A percentile compares a stretch with the other conserved stretches of the same genome.
phyloP scores from a whole-genome alignment of 2,329 filamentous ascomycete genomes.

The Botrytis medusae region DNA sequence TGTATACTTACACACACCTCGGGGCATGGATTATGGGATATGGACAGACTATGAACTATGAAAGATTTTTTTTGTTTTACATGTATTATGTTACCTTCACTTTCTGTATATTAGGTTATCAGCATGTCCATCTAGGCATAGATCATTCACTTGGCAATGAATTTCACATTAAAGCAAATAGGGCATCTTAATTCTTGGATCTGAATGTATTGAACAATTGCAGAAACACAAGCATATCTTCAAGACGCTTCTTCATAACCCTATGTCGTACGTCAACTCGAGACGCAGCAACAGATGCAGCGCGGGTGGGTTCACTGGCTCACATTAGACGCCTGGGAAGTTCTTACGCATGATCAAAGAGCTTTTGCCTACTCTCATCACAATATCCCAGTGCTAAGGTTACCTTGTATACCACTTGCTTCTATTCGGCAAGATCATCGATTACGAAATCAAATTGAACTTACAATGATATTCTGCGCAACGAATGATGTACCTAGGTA shows the following conservation, averaged over 20 bases:
- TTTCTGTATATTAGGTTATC: conserved; percentile 5
- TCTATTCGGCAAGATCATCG: background rate
- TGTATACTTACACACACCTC: background rate
- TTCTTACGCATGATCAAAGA: background rate
- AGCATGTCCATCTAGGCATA: background rate
- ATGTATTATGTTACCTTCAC: background rate
- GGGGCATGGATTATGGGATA: background rate
- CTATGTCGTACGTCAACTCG: background rate
- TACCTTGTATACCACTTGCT: background rate
- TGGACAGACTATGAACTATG: background rate
- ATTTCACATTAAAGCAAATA: background rate
- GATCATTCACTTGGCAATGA: background rate
- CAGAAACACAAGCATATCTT: background rate
- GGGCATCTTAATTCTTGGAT: background rate
- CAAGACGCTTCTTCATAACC: background rate
- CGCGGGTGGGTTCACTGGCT: background rate
- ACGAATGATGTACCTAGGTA: background rate
- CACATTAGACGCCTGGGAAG: background rate
- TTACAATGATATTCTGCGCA: background rate
- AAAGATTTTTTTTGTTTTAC: background rate
- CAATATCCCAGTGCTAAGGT: background rate
- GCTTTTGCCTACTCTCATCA: background rate
- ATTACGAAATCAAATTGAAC: background rate
- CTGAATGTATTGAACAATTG: background rate
- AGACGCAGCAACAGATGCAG: background rate